phyloP scores from a whole-genome alignment of 139 green algal species.

The Tetradesmus obliquus region DNA sequence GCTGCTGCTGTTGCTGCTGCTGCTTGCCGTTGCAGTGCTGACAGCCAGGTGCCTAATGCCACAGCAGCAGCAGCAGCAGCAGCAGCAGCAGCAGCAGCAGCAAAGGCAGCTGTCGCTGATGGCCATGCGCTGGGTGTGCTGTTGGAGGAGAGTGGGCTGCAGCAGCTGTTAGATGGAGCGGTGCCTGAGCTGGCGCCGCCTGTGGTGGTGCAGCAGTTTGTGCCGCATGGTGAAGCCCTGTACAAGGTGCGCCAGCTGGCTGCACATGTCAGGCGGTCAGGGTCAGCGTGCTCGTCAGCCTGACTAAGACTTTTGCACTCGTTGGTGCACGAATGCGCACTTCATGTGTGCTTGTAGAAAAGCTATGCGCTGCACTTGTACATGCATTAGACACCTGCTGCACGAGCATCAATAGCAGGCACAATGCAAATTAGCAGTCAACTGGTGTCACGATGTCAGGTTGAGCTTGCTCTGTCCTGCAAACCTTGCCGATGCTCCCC shows the following conservation, averaged over 20 bases:
- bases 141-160: background rate
- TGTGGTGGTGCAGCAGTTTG: conserved; percentile 50
- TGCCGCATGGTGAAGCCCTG: conserved; percentile 42
- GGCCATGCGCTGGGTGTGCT: conserved; percentile 22
- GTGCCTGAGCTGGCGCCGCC: conserved; percentile 25
- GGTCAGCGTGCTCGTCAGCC: no score
- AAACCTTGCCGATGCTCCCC: background rate
- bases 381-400: no score
- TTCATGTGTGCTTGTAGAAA: no score
- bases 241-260: conserved; percentile 47
- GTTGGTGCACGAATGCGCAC: no score
- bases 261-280: no score
- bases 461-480: background rate
- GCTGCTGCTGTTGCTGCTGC: background rate
- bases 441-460: no score
- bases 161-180: background rate
- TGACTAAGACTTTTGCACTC: no score
- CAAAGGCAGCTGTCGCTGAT: conserved; percentile 8
- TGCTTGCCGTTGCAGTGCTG: background rate
- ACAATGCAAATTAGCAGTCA: no score
- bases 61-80: background rate
- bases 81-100: background rate
- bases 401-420: no score
- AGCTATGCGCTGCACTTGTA: no score
- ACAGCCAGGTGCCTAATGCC: background rate